Percentiles rank a stretch among this genome's conserved stretches.
Evolutionary conservation across 2,329 filamentous ascomycete genomes (phyloP).

Genomic region (Dothideomycetes sp.): DNA sequence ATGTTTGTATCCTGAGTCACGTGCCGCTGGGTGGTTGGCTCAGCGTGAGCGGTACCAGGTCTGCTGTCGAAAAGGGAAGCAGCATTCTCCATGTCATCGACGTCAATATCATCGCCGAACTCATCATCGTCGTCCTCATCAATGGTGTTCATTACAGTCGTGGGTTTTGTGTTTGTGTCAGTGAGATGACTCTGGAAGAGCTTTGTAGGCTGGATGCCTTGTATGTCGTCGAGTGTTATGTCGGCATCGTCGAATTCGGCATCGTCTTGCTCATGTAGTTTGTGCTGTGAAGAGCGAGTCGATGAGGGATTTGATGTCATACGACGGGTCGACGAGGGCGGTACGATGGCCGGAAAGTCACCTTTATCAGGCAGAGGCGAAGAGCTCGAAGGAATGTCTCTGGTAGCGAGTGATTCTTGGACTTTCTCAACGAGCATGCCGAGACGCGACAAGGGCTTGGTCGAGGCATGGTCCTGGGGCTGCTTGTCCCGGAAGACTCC

Average conservation of each 20-base stretch:
- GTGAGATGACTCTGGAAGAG: too few relatives aligned
- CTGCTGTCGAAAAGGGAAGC: slow-evolving; percentile 15
- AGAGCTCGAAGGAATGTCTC: slow-evolving; percentile 37
- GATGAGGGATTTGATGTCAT: background rate
- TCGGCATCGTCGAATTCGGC: slow-evolving; percentile 6
- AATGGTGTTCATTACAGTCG: slow-evolving; percentile 10
- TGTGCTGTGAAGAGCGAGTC: slow-evolving; percentile 7
- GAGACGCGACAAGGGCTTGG: slow-evolving; percentile 20
- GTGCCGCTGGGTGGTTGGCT: background rate
- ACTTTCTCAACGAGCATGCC: slow-evolving; percentile 34
- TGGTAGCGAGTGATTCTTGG: slow-evolving; percentile 34
- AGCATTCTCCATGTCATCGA: slow-evolving; percentile 48
- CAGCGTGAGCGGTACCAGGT: slow-evolving; percentile 3
- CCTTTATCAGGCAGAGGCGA: slow-evolving; percentile 35
- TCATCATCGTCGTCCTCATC: slow-evolving; percentile 40
- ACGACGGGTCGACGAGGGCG: background rate
- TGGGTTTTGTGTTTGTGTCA: background rate
- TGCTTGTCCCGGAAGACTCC: slow-evolving; percentile 26
- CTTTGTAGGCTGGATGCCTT: background rate
- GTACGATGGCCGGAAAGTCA: slow-evolving; percentile 2
- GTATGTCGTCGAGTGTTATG: slow-evolving; percentile 6
- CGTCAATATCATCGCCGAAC: slow-evolving; percentile 39
- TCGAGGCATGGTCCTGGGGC: slow-evolving; percentile 21
- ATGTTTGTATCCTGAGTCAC: too few relatives aligned
- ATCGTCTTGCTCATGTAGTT: slow-evolving; percentile 11